Conservation (phyloP, 2,329 filamentous ascomycete genomes). For the Cordyceps pruinosa region DNA sequence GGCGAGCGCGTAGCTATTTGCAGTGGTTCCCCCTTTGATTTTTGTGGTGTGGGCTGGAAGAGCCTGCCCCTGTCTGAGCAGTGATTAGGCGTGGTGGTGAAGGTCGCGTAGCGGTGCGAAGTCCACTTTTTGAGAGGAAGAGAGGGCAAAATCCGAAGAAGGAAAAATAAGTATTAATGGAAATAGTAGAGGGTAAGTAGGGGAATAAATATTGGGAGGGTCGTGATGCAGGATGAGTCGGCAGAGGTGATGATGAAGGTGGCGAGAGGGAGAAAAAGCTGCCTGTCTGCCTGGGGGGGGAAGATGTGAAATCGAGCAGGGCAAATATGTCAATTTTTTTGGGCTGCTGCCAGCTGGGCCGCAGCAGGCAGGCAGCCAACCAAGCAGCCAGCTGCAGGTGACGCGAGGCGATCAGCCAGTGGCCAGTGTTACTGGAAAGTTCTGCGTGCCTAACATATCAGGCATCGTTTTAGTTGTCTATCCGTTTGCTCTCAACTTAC, state of each 20-base stretch:
- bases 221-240: not conserved
- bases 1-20: conserved; percentile 4
- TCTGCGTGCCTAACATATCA: conserved; percentile 3
- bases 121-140: not conserved
- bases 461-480: not conserved
- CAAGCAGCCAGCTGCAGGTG: conserved; percentile 2
- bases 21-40: conserved; percentile 4
- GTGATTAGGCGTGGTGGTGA: conserved; percentile 3
- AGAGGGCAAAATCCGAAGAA: not conserved
- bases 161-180: not conserved
- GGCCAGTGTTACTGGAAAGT: conserved; percentile 3
- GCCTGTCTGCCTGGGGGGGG: not conserved
- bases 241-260: conserved; percentile 4
- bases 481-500: not conserved
- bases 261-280: conserved; percentile 6
- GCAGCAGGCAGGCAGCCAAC: not conserved
- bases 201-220: not conserved
- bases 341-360: not conserved
- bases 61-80: conserved; percentile 1
- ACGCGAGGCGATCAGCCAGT: conserved; percentile 2
- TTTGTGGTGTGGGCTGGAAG: conserved; percentile 2
- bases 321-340: conserved; percentile 4
- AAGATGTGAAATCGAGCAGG: conserved; percentile 3
- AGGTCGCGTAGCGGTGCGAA: not conserved
- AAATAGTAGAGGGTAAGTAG: not conserved